Conservation (phyloP, 768 basidiomycete genomes). For the Gloeostereum incarnatum region DNA sequence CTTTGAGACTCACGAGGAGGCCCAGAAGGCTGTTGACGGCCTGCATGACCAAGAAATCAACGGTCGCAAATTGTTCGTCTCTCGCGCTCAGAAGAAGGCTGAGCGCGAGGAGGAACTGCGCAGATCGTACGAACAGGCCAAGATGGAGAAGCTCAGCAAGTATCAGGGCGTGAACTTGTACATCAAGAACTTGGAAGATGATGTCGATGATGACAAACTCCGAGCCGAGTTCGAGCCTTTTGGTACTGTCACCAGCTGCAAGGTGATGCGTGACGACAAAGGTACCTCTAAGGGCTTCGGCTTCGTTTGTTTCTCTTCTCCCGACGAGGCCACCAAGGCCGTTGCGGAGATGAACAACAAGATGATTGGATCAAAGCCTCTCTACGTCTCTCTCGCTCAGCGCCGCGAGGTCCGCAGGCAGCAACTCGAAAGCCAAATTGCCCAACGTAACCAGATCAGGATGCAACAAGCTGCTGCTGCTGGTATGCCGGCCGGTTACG, state of each 20-base stretch:
- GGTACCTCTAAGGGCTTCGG: constrained; percentile 92
- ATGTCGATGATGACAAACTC: constrained; percentile 95
- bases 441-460: constrained; percentile 94
- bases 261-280: constrained; percentile 98
- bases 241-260: constrained; percentile 96
- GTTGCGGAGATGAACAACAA: constrained; percentile 99
- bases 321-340: constrained; percentile 98
- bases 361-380: constrained; percentile 97
- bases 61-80: constrained; percentile 88
- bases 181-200: constrained; percentile 99
- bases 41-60: constrained; percentile 81
- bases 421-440: constrained; percentile 97
- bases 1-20: constrained; percentile 88
- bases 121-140: constrained; percentile 87
- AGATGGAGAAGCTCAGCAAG: constrained; percentile 96
- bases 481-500: constrained; percentile 71
- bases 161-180: constrained; percentile 99
- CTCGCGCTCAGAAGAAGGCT: constrained; percentile 96
- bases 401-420: constrained; percentile 97
- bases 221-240: constrained; percentile 94
- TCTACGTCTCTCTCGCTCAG: constrained; percentile 98
- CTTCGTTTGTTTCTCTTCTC: constrained; percentile 97
- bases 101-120: constrained; percentile 98
- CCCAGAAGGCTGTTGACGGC: constrained; percentile 79
- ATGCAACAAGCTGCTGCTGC: constrained; percentile 93